phyloP scores from a whole-genome alignment of 2,329 filamentous ascomycete genomes.

The Colletotrichum truncatum region DNA sequence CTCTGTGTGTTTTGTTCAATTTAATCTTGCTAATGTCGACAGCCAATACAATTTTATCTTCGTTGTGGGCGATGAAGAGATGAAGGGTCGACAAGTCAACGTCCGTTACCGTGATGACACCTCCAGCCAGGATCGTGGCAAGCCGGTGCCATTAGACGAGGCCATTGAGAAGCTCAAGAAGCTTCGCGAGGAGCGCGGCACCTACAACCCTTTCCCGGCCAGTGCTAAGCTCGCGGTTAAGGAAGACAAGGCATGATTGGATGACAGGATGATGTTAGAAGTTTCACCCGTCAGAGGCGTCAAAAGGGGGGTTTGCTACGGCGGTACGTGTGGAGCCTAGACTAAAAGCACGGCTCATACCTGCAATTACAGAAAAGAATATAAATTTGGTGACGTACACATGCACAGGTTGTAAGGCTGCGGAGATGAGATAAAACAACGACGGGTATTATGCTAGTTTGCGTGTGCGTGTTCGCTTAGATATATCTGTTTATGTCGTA shows the following conservation, averaged over 20 bases:
- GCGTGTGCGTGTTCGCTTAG: background rate
- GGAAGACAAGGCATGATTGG: conserved; percentile 32
- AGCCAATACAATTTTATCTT: conserved; percentile 25
- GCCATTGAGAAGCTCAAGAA: conserved; percentile 64
- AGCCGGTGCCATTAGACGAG: conserved; percentile 64
- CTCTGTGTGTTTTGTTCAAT: background rate
- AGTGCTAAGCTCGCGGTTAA: conserved; percentile 26
- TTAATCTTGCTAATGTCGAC: conserved; percentile 32
- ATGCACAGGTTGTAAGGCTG: background rate
- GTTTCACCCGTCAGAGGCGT: no score
- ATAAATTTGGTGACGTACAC: background rate
- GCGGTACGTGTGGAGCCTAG: background rate
- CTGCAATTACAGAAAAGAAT: background rate
- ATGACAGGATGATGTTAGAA: conserved; percentile 1
- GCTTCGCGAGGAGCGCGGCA: conserved; percentile 57
- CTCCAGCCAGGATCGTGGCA: conserved; percentile 68
- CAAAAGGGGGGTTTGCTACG: conserved; percentile 12
- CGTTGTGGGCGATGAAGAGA: conserved; percentile 72
- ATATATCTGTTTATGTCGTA: background rate
- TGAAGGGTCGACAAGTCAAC: conserved; percentile 67
- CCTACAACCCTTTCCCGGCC: conserved; percentile 46
- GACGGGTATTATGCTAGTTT: conserved; percentile 24
- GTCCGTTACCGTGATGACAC: conserved; percentile 72
- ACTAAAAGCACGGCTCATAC: background rate
- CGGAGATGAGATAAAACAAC: background rate